Evolutionary conservation across 2,329 filamentous ascomycete genomes (phyloP), one percentile per base, ranked within the genome.

Genomic region (Fusarium xylarioides): DNA sequence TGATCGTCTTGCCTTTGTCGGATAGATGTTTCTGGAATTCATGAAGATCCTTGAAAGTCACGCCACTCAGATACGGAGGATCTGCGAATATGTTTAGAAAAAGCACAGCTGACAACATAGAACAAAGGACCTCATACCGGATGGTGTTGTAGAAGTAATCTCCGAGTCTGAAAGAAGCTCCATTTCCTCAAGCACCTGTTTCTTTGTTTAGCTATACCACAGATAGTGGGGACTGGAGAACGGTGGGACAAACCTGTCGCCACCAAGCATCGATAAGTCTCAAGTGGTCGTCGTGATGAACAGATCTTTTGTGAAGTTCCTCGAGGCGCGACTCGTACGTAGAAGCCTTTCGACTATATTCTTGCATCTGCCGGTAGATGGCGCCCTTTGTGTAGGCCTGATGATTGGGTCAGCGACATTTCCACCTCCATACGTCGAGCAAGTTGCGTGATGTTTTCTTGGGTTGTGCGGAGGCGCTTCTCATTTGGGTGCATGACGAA

Each of bases 301-400:
- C 88, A 35, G 93, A 90, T 79, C 91, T 89, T 81, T 94, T 95
- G 74, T 93, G 90, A 71, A 97, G 86, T 74, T 97, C 93, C 79
- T 92, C 92, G 70, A 98, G 86, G 79, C 93, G 93, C 66, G 90
- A 87, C 84, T 98, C 95, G 71, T 97, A 86, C 44, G 92, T 93
- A 65, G 89, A 87, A 81, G 95, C 95, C 81, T 97, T 94, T 77
- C 96, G 91, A 84, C 97, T 97, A 83, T 97, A 98, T 83, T 98
- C 96, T 80, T 95, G 93, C 95, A 99, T 97, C 84, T 98, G 95
- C 66, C 97, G 94, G 79, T 93, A 92, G 81, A 99, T 97, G 73
- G 96, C 96, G 85, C 97, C 96, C 85, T 98, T 99, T 68, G 81
- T 83, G 68, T 83, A 83, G 60, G 79, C 73, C 82, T 83, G 75